phyloP scores from a whole-genome alignment of 805 yeast genomes.

The Starmera amethionina region DNA sequence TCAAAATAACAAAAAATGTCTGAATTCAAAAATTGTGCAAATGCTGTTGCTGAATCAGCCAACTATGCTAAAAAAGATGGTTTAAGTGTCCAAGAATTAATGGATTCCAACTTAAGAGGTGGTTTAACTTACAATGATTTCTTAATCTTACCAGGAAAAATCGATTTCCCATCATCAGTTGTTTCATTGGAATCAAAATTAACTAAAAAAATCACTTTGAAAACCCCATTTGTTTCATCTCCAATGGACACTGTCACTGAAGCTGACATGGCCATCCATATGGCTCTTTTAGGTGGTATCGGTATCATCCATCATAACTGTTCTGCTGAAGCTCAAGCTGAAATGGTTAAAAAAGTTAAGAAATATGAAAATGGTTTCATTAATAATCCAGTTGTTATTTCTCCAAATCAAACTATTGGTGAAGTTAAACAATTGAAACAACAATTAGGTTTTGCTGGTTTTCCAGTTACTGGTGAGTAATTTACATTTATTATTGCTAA shows the following conservation, averaged over 20 bases:
- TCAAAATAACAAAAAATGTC: constrained; percentile 10
- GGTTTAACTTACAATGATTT: constrained; percentile 97
- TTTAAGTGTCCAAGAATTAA: constrained; percentile 67
- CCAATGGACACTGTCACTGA: constrained; percentile 99
- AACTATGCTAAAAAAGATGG: constrained; percentile 75
- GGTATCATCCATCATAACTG: constrained; percentile 99
- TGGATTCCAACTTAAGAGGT: constrained; percentile 87
- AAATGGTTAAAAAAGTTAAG: constrained; percentile 94
- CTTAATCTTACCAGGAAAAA: constrained; percentile 90
- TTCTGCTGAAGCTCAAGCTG: constrained; percentile 94
- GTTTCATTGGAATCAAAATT: constrained; percentile 78
- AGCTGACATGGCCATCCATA: constrained; percentile 93
- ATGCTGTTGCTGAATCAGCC: constrained; percentile 60
- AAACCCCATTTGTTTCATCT: constrained; percentile 92
- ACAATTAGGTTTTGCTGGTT: constrained; percentile 85
- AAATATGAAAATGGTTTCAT: constrained; percentile 97
- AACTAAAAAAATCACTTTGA: constrained; percentile 85
- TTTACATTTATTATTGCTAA: constrained; percentile 3
- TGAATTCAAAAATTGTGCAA: constrained; percentile 31
- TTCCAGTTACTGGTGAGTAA: constrained; percentile 98
- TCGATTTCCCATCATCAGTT: constrained; percentile 70
- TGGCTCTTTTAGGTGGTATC: constrained; percentile 98
- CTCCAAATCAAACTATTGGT: constrained; percentile 69
- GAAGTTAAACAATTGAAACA: constrained; percentile 67
- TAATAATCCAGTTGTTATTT: constrained; percentile 81